These are phyloP conservation scores for Bonnemaisonia californica DNA, from an alignment of 31 red algal genomes.

Conservation along the genomic window DNA sequence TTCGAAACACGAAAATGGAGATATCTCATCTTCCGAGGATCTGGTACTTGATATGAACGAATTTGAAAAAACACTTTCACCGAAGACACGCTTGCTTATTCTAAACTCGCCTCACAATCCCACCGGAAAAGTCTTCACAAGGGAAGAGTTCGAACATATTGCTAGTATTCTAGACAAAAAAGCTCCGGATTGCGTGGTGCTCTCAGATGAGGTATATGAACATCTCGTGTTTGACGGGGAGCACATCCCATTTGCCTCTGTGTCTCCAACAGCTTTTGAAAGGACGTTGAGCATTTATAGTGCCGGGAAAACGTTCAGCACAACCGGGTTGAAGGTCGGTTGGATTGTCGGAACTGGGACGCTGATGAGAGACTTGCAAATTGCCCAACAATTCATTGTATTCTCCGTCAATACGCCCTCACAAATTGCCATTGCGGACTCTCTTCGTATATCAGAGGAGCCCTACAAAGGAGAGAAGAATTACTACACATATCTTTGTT, in stretches of 20 bases:
- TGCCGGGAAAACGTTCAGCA: conserved; percentile 92
- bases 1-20: not conserved
- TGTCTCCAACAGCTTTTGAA: conserved; percentile 56
- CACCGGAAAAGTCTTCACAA: conserved; percentile 91
- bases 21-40: conserved; percentile 38
- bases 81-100: conserved; percentile 78
- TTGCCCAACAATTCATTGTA: conserved; percentile 82
- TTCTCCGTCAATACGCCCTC: conserved; percentile 69
- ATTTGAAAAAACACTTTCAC: conserved; percentile 45
- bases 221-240: conserved; percentile 80
- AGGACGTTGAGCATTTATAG: conserved; percentile 77
- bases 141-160: conserved; percentile 64
- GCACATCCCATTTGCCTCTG: conserved; percentile 85
- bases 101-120: conserved; percentile 98
- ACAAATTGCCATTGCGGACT: conserved; percentile 79
- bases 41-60: conserved; percentile 73
- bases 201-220: conserved; percentile 98
- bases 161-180: conserved; percentile 42
- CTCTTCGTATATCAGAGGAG: conserved; percentile 42
- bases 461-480: conserved; percentile 54
- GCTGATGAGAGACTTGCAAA: conserved; percentile 59
- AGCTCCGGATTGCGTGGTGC: conserved; percentile 74
- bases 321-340: conserved; percentile 79
- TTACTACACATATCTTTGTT: conserved; percentile 74
- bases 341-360: conserved; percentile 74